Evolutionary conservation across 805 yeast genomes (phyloP).

Genomic region (Candida jianshihensis): DNA sequence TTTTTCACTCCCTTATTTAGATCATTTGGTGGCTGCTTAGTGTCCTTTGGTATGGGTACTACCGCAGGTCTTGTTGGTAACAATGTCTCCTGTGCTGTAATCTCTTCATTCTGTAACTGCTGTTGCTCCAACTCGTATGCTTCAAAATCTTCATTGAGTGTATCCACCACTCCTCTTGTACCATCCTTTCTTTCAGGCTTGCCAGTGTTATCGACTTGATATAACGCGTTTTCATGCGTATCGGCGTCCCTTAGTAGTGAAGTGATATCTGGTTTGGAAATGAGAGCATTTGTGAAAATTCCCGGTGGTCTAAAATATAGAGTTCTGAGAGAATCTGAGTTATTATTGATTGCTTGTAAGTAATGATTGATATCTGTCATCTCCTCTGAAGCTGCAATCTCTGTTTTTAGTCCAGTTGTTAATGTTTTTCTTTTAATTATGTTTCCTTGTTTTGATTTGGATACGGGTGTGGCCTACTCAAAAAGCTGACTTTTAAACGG

Average conservation of each 20-base stretch:
- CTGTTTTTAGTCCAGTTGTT: not conserved
- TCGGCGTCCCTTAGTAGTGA: conserved; percentile 55
- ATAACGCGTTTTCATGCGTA: conserved; percentile 42
- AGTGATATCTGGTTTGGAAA: conserved; percentile 45
- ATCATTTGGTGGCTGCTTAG: conserved; percentile 8
- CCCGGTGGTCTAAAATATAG: conserved; percentile 52
- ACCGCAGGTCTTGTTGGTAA: conserved; percentile 10
- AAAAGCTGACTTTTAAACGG: too few species aligned
- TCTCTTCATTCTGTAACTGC: conserved; percentile 11
- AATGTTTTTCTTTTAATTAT: not conserved
- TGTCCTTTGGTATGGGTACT: conserved; percentile 19
- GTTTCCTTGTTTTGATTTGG: not conserved
- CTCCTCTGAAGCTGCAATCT: not conserved
- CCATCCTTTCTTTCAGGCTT: conserved; percentile 46
- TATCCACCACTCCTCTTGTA: conserved; percentile 31
- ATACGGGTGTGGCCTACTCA: not conserved
- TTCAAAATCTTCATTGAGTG: conserved; percentile 27
- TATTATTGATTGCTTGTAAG: conserved; percentile 9
- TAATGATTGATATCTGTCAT: conserved; percentile 12
- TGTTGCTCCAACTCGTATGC: conserved; percentile 24
- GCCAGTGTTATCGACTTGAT: conserved; percentile 32
- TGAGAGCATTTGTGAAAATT: conserved; percentile 57
- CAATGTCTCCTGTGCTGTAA: not conserved
- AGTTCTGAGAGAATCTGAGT: conserved; percentile 15
- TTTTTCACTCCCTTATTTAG: conserved; percentile 25